Conservation (phyloP, 2,329 filamentous ascomycete genomes). For the Sphaerulina vaccinii region DNA sequence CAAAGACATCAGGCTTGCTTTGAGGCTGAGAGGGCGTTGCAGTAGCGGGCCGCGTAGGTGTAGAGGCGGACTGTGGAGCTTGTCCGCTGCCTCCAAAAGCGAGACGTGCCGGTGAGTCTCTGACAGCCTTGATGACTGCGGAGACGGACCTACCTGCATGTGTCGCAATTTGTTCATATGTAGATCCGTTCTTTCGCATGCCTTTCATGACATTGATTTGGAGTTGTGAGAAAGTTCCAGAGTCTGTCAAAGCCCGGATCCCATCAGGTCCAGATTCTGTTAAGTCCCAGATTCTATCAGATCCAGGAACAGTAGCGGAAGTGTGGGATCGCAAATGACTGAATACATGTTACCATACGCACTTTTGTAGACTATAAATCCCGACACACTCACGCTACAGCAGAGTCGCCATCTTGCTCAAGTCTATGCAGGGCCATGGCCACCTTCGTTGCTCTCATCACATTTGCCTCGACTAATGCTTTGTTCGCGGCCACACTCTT, state of each 20-base stretch:
- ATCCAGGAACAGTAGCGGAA: neutral
- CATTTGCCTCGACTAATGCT: slow-evolving; percentile 66
- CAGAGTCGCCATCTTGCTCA: slow-evolving; percentile 39
- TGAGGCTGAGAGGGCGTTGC: neutral
- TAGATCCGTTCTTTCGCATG: slow-evolving; percentile 6
- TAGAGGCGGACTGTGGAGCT: neutral
- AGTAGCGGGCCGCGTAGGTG: neutral
- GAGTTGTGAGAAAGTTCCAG: slow-evolving; percentile 6
- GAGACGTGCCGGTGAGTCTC: slow-evolving; percentile 6
- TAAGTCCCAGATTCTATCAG: too few species aligned
- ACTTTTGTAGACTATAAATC: neutral
- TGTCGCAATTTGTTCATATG: slow-evolving; percentile 3
- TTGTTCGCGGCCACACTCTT: slow-evolving; percentile 73
- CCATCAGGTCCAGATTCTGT: too few species aligned
- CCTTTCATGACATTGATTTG: slow-evolving; percentile 11
- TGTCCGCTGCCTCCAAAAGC: slow-evolving; percentile 1
- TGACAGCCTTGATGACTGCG: slow-evolving; percentile 7
- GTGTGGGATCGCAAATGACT: neutral
- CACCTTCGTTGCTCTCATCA: slow-evolving; percentile 62
- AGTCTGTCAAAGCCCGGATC: too few species aligned
- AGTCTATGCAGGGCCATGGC: slow-evolving; percentile 61
- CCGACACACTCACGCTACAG: slow-evolving; percentile 20
- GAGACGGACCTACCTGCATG: slow-evolving; percentile 1
- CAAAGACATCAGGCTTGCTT: slow-evolving; percentile 64
- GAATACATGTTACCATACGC: slow-evolving; percentile 6